Conservation (phyloP, 2,329 filamentous ascomycete species). For the Penicillium sp. region DNA sequence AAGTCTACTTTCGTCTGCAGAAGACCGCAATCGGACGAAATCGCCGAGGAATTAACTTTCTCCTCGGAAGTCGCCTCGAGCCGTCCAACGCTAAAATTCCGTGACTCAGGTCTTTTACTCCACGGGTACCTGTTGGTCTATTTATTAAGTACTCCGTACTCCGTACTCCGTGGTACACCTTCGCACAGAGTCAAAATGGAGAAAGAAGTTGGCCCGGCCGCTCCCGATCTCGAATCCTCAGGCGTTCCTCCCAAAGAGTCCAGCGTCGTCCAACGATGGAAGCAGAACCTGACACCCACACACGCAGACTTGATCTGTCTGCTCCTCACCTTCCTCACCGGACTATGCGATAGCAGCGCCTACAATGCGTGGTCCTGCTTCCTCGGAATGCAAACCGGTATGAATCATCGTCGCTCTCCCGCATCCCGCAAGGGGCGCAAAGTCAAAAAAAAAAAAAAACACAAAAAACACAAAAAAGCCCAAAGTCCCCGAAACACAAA, state of each 20-base stretch:
- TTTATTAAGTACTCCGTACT: not conserved
- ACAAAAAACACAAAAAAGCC: too few species aligned
- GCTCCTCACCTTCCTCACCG: conserved; percentile 35
- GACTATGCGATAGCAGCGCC: conserved; percentile 39
- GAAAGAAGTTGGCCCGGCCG: conserved; percentile 10
- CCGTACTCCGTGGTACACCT: not conserved
- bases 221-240: conserved; percentile 18
- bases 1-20: not conserved
- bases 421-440: not conserved
- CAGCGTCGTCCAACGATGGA: conserved; percentile 22
- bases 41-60: not conserved
- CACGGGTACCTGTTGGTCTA: not conserved
- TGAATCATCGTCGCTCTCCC: conserved; percentile 3
- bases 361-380: conserved; percentile 44
- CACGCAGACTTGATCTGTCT: conserved; percentile 35
- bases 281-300: conserved; percentile 23
- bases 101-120: not conserved
- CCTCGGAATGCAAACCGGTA: conserved; percentile 43
- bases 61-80: conserved; percentile 3
- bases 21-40: not conserved
- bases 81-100: not conserved
- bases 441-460: not conserved
- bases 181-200: conserved; percentile 12
- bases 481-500: not conserved
- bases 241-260: conserved; percentile 6